Conservation (phyloP, 345 rosid genomes). For the Lagerstroemia speciosa region DNA sequence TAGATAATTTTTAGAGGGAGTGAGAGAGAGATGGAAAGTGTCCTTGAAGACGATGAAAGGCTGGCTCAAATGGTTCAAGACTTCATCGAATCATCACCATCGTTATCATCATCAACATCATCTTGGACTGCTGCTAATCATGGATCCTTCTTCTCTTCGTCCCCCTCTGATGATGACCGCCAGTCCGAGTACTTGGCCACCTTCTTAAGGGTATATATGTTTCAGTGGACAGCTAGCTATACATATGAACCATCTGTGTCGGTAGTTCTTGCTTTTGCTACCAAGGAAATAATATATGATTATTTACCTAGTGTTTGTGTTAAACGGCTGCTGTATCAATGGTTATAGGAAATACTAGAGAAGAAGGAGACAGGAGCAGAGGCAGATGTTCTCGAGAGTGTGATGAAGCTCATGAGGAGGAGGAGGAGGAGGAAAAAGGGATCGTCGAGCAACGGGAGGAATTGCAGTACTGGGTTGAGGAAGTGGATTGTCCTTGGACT, state of each 20-base stretch:
- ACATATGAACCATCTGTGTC: neutral
- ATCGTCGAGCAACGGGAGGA: neutral
- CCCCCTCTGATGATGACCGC: neutral
- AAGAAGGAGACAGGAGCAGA: slow-evolving; percentile 23
- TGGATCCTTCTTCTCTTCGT: neutral
- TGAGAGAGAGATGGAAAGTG: slow-evolving; percentile 5
- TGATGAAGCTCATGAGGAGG: slow-evolving; percentile 27
- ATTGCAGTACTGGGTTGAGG: slow-evolving; percentile 14
- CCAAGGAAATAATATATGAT: too few species aligned
- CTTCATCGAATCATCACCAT: slow-evolving; percentile 38
- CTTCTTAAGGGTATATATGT: slow-evolving; percentile 28
- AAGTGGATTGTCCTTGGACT: slow-evolving; percentile 34
- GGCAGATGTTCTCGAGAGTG: slow-evolving; percentile 20
- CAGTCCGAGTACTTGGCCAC: slow-evolving; percentile 12
- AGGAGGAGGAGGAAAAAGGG: slow-evolving; percentile 14
- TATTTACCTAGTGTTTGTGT: neutral
- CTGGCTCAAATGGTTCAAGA: slow-evolving; percentile 48
- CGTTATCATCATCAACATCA: slow-evolving; percentile 16
- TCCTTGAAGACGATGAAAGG: slow-evolving; percentile 35
- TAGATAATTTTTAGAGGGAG: too few species aligned
- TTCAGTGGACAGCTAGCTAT: neutral
- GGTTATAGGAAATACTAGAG: slow-evolving; percentile 29
- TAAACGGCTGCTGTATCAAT: neutral
- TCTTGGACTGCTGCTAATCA: neutral
- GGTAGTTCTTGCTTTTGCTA: neutral